A percentile compares a stretch with the other conserved stretches of the same genome.
Conservation (phyloP, 495 filamentous ascomycete genomes). For the Mycothermus thermophilus region DNA sequence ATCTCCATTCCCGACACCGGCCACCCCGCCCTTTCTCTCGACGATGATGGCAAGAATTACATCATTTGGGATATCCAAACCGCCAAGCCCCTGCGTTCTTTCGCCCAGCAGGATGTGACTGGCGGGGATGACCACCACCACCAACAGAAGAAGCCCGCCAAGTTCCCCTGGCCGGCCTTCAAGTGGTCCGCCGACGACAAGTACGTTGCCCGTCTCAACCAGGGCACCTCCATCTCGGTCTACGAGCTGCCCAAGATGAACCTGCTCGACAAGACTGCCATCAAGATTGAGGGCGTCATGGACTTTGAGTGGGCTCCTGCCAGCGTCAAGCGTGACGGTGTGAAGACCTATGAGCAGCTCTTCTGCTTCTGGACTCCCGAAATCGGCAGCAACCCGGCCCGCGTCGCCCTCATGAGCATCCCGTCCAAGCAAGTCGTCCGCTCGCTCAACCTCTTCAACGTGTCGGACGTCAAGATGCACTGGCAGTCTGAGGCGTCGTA, state of each 20-base stretch:
- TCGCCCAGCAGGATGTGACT: slow-evolving; percentile 72
- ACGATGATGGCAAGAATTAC: slow-evolving; percentile 98
- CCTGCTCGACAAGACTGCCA: slow-evolving; percentile 69
- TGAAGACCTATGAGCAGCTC: slow-evolving; percentile 85
- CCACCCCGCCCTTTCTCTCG: slow-evolving; percentile 62
- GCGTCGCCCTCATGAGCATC: slow-evolving; percentile 90
- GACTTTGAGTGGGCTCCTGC: slow-evolving; percentile 97
- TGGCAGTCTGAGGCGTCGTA: slow-evolving; percentile 93
- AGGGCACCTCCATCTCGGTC: slow-evolving; percentile 76
- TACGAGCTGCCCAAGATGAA: slow-evolving; percentile 92
- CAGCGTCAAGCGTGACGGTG: slow-evolving; percentile 57
- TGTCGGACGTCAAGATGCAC: slow-evolving; percentile 89
- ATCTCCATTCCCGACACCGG: slow-evolving; percentile 80
- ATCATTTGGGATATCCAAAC: slow-evolving; percentile 96
- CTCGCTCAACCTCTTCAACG: slow-evolving; percentile 92
- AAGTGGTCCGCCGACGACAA: slow-evolving; percentile 98
- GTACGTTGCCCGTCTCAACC: slow-evolving; percentile 86
- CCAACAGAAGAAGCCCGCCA: slow-evolving; percentile 54
- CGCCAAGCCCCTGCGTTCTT: slow-evolving; percentile 78
- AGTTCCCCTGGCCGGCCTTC: slow-evolving; percentile 96
- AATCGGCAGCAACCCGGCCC: slow-evolving; percentile 95
- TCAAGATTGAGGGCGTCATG: slow-evolving; percentile 91
- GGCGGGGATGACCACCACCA: slow-evolving; percentile 40
- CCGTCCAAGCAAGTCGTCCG: slow-evolving; percentile 86
- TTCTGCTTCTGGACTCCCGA: slow-evolving; percentile 98